phyloP scores from a whole-genome alignment of 106 monocot genomes.

The Apostasia ramifera region DNA sequence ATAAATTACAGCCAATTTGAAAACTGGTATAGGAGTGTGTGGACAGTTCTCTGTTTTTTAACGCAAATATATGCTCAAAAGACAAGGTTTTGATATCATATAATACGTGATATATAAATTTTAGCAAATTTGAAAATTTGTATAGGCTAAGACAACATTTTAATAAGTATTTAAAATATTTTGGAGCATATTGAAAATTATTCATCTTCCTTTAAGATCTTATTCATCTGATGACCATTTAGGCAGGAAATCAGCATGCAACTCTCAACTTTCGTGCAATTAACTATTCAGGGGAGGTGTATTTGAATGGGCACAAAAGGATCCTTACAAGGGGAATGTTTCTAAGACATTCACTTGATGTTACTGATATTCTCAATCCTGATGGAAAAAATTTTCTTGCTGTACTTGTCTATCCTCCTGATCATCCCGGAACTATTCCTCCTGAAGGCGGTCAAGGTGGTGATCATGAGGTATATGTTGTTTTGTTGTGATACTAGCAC shows the following conservation, averaged over 20 bases:
- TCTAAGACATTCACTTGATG: constrained; percentile 77
- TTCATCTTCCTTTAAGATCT: background rate
- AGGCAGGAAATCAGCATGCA: constrained; percentile 78
- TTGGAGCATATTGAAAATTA: too few relatives aligned
- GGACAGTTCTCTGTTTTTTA: too few relatives aligned
- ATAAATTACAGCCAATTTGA: too few relatives aligned
- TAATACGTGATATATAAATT: too few relatives aligned
- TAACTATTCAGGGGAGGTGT: constrained; percentile 91
- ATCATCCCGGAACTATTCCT: constrained; percentile 92
- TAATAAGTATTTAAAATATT: too few relatives aligned
- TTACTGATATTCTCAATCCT: constrained; percentile 81
- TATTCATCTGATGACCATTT: constrained; percentile 11
- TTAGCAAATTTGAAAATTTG: too few relatives aligned
- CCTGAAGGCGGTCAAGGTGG: constrained; percentile 94
- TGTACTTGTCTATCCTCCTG: constrained; percentile 96
- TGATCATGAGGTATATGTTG: constrained; percentile 79
- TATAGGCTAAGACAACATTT: too few relatives aligned
- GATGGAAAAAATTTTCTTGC: constrained; percentile 84
- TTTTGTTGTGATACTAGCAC: background rate
- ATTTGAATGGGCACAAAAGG: constrained; percentile 81
- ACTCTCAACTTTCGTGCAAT: constrained; percentile 92
- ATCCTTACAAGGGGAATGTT: constrained; percentile 91
- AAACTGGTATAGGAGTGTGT: too few relatives aligned
- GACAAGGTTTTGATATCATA: too few relatives aligned
- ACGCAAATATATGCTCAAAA: too few relatives aligned